Evolutionary conservation across 1,139 yeast genomes (phyloP).

Genomic region (Casaregolazyma suthepensis): DNA sequence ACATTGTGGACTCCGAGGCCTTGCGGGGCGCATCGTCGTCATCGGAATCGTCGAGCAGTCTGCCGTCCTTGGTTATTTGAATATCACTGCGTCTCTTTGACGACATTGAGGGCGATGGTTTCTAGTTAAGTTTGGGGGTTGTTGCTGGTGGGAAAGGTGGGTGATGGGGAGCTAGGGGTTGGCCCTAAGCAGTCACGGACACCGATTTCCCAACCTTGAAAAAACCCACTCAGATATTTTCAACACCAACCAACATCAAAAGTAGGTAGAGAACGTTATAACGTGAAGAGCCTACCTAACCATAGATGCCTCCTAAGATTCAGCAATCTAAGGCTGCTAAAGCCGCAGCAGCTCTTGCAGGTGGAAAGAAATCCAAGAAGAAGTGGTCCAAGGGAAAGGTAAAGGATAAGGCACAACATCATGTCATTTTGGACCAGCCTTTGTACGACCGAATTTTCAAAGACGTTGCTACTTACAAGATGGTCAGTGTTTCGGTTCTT

Average conservation of each 20-base stretch:
- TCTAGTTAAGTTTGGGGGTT: neutral
- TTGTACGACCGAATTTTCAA: conserved; percentile 98
- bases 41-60: conserved; percentile 36
- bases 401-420: conserved; percentile 99
- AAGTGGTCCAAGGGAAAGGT: conserved; percentile 99
- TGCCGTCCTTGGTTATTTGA: conserved; percentile 35
- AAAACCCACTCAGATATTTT: conserved; percentile 3
- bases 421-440: conserved; percentile 95
- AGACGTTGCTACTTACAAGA: conserved; percentile 99
- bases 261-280: neutral
- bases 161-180: neutral
- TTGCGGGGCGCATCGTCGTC: conserved; percentile 29
- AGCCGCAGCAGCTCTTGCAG: conserved; percentile 99
- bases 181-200: neutral
- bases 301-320: conserved; percentile 94
- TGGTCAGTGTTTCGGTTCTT: conserved; percentile 93
- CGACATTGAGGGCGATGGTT: conserved; percentile 6
- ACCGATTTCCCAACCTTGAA: neutral
- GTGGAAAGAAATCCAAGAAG: conserved; percentile 99
- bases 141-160: neutral
- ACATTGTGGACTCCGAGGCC: conserved; percentile 61
- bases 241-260: conserved; percentile 9
- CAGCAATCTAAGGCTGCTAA: conserved; percentile 99
- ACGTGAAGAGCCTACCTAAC: neutral
- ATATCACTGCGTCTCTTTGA: conserved; percentile 19